Base-by-base conservation (phyloP, 495 filamentous ascomycete genomes). In the Aspergillus steynii region DNA sequence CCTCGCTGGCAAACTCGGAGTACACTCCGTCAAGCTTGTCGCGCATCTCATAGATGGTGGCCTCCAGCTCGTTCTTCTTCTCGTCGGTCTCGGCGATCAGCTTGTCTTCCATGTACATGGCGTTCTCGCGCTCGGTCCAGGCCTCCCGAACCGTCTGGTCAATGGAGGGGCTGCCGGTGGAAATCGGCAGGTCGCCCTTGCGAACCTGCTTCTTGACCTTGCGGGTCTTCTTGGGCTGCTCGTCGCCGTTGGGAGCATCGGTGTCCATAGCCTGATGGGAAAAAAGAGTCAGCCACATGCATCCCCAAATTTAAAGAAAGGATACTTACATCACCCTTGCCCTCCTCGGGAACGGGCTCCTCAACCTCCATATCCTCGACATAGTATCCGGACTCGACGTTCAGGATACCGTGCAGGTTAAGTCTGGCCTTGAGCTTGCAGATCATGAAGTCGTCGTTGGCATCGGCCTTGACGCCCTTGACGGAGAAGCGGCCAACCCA, bases 171-270 rank as follows among this genome's bases (percentile, higher is more conserved):
- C 93, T 97, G 61, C 86, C 92, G 61, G 88, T 79, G 53, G 89
- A 86, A 65, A 99, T 89, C 50, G 95, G 92, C 55, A 99, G 84
- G 62, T 98, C 96, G 65, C 95, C 95, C 83, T 97, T 98, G 74
- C 96, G 92, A 59, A 97, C 89, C 80, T 98, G 96, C 86, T 98
- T 99, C 91, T 97, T 98, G 69, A 99, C 90, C 80, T 97, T 98
- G 65, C 93, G 87, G 56, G 86, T 97, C 90, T 96, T 97, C 69
- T 92, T 91, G 76, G 91, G 91, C 61, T 83, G 83, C 32, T 92
- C 90, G 60, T 86, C 86, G 67, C 80, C 82, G 62, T 86, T 83
- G 34, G 82, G 65, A 52, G 67, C 68, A 59, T 94, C 90, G 58
- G 92, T 96, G 46, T 97, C 95, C 94, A 97, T 97, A 53, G 92